Percentiles rank a stretch among this genome's conserved stretches.
These are phyloP conservation scores for Nigrospora sphaerica DNA, from an alignment of 2,329 filamentous ascomycete genomes.

Conservation along the genomic window DNA sequence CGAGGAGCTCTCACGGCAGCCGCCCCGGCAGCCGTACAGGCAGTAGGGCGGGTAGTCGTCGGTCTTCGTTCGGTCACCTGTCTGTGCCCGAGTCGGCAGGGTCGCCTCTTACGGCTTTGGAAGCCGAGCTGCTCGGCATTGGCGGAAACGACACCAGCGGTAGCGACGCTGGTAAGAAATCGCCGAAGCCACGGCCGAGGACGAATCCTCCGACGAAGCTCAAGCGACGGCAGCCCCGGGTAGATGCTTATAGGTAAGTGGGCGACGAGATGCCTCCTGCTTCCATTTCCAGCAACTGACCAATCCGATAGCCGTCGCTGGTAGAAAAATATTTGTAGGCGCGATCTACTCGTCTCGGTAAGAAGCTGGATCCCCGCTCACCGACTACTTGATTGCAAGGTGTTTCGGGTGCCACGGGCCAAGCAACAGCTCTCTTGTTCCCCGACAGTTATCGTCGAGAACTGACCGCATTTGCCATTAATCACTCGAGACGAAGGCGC, in stretches of 20 bases:
- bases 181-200: constrained; percentile 4
- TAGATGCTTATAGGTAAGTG: constrained; percentile 5
- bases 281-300: background rate
- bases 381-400: too few species aligned
- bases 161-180: constrained; percentile 13
- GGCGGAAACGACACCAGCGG: constrained; percentile 9
- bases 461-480: too few species aligned
- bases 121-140: constrained; percentile 21
- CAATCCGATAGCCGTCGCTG: background rate
- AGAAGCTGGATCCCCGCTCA: too few species aligned
- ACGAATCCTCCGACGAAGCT: background rate
- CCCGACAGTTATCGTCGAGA: too few species aligned
- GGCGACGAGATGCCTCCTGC: background rate
- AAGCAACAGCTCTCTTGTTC: too few species aligned
- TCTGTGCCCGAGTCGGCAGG: constrained; percentile 6
- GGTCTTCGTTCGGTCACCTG: constrained; percentile 10
- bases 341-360: too few species aligned
- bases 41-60: constrained; percentile 9
- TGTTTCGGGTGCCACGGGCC: too few species aligned
- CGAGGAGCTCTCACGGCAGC: constrained; percentile 1
- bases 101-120: constrained; percentile 21
- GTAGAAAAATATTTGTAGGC: background rate
- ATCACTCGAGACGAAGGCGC: too few species aligned
- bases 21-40: constrained; percentile 4
- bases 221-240: background rate